Evolutionary conservation across 2,329 filamentous ascomycete species (phyloP), one percentile per base, ranked within the genome.

Genomic region (Calonectria hawksworthii): DNA sequence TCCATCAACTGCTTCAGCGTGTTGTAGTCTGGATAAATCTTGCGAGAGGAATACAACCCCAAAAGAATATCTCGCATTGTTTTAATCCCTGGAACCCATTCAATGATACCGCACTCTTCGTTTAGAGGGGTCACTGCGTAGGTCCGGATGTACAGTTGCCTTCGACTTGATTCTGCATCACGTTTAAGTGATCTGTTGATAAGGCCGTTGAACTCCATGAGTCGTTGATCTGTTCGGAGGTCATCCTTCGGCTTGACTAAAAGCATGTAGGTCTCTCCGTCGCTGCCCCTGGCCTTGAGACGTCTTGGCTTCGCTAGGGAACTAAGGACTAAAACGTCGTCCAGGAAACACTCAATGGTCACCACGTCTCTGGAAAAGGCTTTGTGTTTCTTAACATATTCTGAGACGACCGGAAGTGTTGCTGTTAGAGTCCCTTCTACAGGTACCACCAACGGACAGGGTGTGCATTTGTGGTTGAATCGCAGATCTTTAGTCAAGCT

Each of bases 171-270:
- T 83, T 98, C 96, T 2, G 96, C 93, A 81, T 99, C 96, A 75
- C 94, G 93, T 83, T 98, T 98, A 72, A 99, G 87, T 3, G 96
- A 95, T 74, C 97, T 92, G 83, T 99, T 99, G 87, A 99, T 99
- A 92, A 99, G 97, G 59, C 94, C 93, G 83, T 99, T 99, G 88
- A 99, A 99, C 83, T 99, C 98, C 96, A 99, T 99, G 26, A 99
- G 92, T 67, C 97, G 95, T 84, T 99, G 96, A 81, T 99, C 98
- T 78, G 98, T 99, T 66, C 97, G 94, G 30, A 99, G 90, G 84
- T 99, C 98, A 83, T 99, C 97, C 84, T 99, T 99, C 11, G 97
- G 98, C 83, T 99, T 99, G 88, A 98, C 98, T 71, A 99, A 90
- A 10, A 99, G 91, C 77, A 95, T 95, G 84, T 99, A 99, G 23